Base-by-base conservation (phyloP, 257 asterid genomes). In the Gardenia jasminoides region DNA sequence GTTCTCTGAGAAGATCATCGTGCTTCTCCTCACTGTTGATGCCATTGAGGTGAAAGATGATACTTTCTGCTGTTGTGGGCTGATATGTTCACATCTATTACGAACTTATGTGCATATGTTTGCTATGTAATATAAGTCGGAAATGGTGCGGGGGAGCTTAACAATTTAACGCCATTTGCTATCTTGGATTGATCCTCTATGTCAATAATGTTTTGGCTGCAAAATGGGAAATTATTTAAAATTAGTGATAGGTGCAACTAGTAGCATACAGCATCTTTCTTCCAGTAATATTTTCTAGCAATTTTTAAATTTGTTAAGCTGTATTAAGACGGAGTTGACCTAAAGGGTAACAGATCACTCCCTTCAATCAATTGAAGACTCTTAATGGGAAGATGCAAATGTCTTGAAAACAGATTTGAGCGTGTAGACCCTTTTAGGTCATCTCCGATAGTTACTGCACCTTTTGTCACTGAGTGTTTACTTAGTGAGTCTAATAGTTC, bases 21-120 rank as follows among this genome's bases (percentile, higher is more conserved):
- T 96, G 52, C 77, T 96, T 76, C 97, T 96, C 67, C 98, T 93
- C 82, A 96, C 99, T 12, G 94, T 96, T 74, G 97, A 93, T 76
- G 96, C 99, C 82, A 89, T 96, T 79, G 96, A 93, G 99, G 99
- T 93, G 89, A 61, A 22, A 41, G 46, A 44, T 19, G 6, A 33
- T 10, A 10, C 62, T 46, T 56, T 50, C 10, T n/a, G 1, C 8
- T 31, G 0, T 47, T 61, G 30, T 6, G 47, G 17, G 30, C 48
- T 28, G 28, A 24, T 73, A 28, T 31, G 6, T 1, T 30, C 1
- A 12, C 54, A 13, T 48, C 12, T 48, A 12, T 48, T 11, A 15
- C 54, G 15, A 9, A 9, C 15, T 48, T 75, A 36, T 26, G 39
- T 22, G 70, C 54, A 17, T 3, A 8, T 75, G 7, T 6, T 20